Percentiles rank a stretch among this genome's conserved stretches.
Conservation (phyloP, 2,329 filamentous ascomycete genomes). For the Pseudomassariella vexata region DNA sequence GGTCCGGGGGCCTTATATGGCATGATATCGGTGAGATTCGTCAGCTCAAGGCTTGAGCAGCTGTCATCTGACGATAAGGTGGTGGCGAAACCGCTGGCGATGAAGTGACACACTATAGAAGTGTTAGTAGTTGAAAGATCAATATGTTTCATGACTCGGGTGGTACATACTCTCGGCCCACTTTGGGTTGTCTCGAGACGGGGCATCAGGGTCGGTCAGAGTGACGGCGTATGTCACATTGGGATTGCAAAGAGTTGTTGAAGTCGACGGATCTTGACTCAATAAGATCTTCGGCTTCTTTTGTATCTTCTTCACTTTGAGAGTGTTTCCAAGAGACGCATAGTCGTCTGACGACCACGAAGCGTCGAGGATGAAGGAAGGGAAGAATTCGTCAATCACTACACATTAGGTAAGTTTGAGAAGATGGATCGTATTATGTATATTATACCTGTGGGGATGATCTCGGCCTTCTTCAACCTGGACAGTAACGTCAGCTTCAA, state of each 20-base stretch:
- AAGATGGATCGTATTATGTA: too few relatives aligned
- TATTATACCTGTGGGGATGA: constrained; percentile 27
- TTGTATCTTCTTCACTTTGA: constrained; percentile 27
- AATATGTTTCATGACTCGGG: too few relatives aligned
- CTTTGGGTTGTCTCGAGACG: constrained; percentile 33
- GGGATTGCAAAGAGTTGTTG: constrained; percentile 3
- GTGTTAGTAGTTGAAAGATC: too few relatives aligned
- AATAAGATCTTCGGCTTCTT: constrained; percentile 26
- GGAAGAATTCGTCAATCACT: constrained; percentile 56
- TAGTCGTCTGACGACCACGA: constrained; percentile 37
- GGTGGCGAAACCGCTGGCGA: constrained; percentile 26
- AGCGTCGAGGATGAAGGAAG: constrained; percentile 43
- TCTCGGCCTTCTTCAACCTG: constrained; percentile 22
- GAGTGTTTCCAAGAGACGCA: constrained; percentile 47
- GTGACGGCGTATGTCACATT: constrained; percentile 24
- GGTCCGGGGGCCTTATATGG: constrained; percentile 35
- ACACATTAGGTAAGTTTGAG: constrained; percentile 6
- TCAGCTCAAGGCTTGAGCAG: constrained; percentile 11
- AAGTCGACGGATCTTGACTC: constrained; percentile 12
- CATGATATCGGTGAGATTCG: constrained; percentile 27
- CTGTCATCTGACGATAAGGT: constrained; percentile 12
- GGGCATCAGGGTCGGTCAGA: constrained; percentile 38
- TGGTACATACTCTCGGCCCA: constrained; percentile 41
- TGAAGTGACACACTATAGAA: constrained; percentile 43
- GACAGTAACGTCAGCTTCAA: not conserved